Evolutionary conservation across 2,329 filamentous ascomycete genomes (phyloP), one percentile per base, ranked within the genome.

Genomic region (Acrocalymma vagum): DNA sequence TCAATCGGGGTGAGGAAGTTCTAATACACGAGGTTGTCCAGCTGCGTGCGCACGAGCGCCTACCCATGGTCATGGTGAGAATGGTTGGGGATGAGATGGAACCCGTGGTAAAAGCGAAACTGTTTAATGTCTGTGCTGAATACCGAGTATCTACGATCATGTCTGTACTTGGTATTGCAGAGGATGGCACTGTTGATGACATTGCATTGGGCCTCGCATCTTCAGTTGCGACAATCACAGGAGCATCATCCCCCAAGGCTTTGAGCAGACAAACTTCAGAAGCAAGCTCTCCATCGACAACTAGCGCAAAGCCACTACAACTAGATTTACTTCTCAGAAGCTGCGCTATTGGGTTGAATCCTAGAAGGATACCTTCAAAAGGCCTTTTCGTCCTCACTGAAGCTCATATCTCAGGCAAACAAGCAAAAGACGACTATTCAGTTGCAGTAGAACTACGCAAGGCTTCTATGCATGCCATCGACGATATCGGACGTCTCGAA

Each of bases 71-170:
- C 37, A 96, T 95, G 85, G 83, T 88, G 44, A 83, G 94, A 33
- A 88, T 96, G 73, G 88, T 99, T 52, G 90, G 90, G 0, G 92
- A 97, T 63, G 93, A 97, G 64, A 89, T 95, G 72, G 93, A 97
- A 51, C 93, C 95, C 0, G 85, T 90, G 6, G 77, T 96, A 53
- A 96, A 95, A 65, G 69, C 96, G 42, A 95, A 95, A 64, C 73
- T 97, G 27, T 88, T 88, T 68, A 91, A 95, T 47, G 56, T 95
- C 4, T 86, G 84, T 44, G 70, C 90, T n/a, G 95, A 99, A 64
- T 99, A 99, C 66, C 86, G 87, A 11, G 88, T 97, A 4, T 82
- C 89, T 0, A 90, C 88, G 0, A 69, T 96, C 1, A 86, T 95
- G 77, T 89, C 90, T 36, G 69, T 95, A 5, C 78, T 95, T 6